These are phyloP conservation scores for Morella rubra DNA, from an alignment of 306 rosid genomes.

Conservation along the genomic window DNA sequence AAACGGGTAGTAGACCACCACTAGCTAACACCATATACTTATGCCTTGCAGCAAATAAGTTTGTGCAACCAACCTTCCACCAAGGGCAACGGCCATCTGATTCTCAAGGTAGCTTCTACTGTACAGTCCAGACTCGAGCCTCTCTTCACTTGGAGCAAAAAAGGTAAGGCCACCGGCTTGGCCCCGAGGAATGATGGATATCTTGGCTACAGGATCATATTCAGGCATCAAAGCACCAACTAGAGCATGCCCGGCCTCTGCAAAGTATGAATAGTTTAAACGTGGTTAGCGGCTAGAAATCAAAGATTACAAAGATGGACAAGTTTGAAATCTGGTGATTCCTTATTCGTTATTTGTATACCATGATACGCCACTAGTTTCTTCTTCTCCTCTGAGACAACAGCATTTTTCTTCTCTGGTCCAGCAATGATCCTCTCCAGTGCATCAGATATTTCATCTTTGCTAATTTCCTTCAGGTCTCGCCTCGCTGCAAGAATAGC, in stretches of 20 bases:
- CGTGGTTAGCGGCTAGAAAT: slow-evolving; percentile 7
- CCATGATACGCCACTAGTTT: slow-evolving; percentile 85
- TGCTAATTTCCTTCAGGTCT: slow-evolving; percentile 94
- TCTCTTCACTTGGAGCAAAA: slow-evolving; percentile 69
- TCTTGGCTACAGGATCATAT: slow-evolving; percentile 87
- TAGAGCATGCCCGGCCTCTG: slow-evolving; percentile 98
- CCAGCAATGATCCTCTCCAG: slow-evolving; percentile 97
- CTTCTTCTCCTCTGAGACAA: slow-evolving; percentile 95
- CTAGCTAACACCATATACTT: too few relatives aligned
- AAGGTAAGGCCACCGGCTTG: slow-evolving; percentile 73
- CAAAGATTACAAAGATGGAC: neutral
- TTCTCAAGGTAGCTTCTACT: slow-evolving; percentile 99
- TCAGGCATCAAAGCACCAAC: slow-evolving; percentile 73
- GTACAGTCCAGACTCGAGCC: slow-evolving; percentile 75
- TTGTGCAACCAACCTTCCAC: slow-evolving; percentile 48
- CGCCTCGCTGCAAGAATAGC: slow-evolving; percentile 99
- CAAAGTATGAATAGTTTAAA: slow-evolving; percentile 13
- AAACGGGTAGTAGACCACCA: too few relatives aligned
- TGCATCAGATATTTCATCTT: slow-evolving; percentile 97
- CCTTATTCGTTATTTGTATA: slow-evolving; percentile 6
- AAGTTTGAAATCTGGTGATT: neutral
- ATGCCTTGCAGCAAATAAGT: neutral
- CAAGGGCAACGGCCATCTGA: slow-evolving; percentile 99
- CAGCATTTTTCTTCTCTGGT: slow-evolving; percentile 98
- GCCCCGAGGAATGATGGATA: slow-evolving; percentile 94